Evolutionary conservation across 2,329 filamentous ascomycete genomes (phyloP).

Genomic region (Ceratocystis variospora): DNA sequence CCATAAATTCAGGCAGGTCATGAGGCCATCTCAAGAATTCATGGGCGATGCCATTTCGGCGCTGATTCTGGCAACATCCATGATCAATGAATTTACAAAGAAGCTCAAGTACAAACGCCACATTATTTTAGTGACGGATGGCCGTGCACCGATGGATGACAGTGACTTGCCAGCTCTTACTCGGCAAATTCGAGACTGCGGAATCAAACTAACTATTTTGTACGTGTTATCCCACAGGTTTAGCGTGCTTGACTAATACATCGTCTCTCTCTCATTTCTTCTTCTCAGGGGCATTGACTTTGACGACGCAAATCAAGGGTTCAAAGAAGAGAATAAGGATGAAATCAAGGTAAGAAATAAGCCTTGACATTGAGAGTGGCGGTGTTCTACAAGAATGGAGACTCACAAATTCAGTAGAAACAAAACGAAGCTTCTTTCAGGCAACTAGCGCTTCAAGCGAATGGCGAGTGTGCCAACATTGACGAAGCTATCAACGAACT

Average conservation of each 20-base stretch:
- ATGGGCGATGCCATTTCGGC: slow-evolving; percentile 78
- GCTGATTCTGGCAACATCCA: slow-evolving; percentile 69
- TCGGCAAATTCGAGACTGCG: slow-evolving; percentile 57
- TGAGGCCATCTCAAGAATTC: slow-evolving; percentile 54
- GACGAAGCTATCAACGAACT: slow-evolving; percentile 73
- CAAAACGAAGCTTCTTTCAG: slow-evolving; percentile 59
- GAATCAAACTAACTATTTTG: slow-evolving; percentile 68
- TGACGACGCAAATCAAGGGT: slow-evolving; percentile 76
- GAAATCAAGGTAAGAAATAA: slow-evolving; percentile 54
- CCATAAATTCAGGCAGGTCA: slow-evolving; percentile 44
- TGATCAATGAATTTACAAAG: slow-evolving; percentile 69
- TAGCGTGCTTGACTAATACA: neutral
- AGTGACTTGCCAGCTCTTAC: slow-evolving; percentile 52
- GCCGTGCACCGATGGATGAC: slow-evolving; percentile 52
- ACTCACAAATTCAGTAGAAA: slow-evolving; percentile 23
- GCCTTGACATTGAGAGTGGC: neutral
- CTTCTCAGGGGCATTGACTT: slow-evolving; percentile 68
- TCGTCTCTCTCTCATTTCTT: too few species aligned
- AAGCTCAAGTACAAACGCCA: slow-evolving; percentile 68
- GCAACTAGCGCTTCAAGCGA: slow-evolving; percentile 51
- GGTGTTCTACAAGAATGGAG: neutral
- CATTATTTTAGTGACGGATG: slow-evolving; percentile 79
- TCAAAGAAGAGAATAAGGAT: slow-evolving; percentile 81
- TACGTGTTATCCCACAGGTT: slow-evolving; percentile 31
- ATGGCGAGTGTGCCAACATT: slow-evolving; percentile 68